Evolutionary conservation across 1,284 basidiomycete species (phyloP).

Genomic region (Tilletia setariae): DNA sequence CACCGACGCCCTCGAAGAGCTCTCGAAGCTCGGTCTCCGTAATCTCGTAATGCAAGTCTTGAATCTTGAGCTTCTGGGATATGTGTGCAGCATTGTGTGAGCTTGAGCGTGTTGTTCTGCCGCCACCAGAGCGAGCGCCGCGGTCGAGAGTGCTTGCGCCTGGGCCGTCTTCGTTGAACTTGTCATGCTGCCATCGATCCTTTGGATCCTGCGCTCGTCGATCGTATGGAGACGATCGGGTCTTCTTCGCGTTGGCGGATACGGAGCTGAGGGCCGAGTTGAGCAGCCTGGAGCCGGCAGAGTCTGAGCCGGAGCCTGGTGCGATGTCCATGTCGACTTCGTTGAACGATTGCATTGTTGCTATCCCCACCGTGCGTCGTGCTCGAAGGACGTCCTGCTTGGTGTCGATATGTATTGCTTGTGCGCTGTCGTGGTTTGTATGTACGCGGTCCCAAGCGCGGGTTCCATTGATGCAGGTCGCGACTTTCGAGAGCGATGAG

Average conservation of each 20-base stretch:
- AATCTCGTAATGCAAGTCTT: constrained; percentile 90
- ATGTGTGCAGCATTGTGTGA: constrained; percentile 28
- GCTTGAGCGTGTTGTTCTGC: neutral
- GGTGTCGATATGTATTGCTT: too few species aligned
- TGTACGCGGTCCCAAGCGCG: too few species aligned
- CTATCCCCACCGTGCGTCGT: too few species aligned
- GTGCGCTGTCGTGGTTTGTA: too few species aligned
- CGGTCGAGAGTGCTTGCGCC: neutral
- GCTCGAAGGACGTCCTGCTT: too few species aligned
- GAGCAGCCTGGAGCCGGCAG: constrained; percentile 1
- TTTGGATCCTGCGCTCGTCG: constrained; percentile 2
- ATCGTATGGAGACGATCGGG: neutral
- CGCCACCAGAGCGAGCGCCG: neutral
- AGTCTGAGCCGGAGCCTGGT: neutral
- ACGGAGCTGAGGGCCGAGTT: neutral
- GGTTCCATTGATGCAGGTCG: too few species aligned
- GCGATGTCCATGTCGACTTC: neutral
- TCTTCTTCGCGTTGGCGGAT: neutral
- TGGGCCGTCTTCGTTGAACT: neutral
- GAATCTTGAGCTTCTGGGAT: constrained; percentile 64
- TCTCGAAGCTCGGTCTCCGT: constrained; percentile 75
- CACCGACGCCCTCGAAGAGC: constrained; percentile 89
- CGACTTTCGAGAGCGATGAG: too few species aligned
- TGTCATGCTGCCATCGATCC: constrained; percentile 6
- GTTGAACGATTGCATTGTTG: neutral